Conservation (phyloP, 1,139 yeast species). For the Geotrichum australiense region DNA sequence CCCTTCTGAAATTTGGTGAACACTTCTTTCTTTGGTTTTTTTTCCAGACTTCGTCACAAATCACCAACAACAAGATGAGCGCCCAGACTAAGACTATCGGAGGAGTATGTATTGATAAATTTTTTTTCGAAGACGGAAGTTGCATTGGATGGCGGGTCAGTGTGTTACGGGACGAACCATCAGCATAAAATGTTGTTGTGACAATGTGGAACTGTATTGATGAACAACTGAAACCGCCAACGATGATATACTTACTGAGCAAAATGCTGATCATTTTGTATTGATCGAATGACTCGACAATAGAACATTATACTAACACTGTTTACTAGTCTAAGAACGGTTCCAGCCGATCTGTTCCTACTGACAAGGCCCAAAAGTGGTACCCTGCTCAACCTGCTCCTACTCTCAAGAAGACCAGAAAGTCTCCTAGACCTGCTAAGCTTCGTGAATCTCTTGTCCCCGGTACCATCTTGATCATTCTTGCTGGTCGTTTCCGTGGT, state of each 20-base stretch:
- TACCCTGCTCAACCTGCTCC: conserved; percentile 93
- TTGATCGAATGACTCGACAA: too few species aligned
- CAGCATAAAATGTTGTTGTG: too few species aligned
- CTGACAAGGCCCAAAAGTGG: conserved; percentile 68
- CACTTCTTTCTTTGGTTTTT: conserved; percentile 17
- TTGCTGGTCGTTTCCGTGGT: conserved; percentile 99
- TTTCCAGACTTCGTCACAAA: conserved; percentile 18
- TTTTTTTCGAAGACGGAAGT: neutral
- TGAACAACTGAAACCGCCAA: neutral
- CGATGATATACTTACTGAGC: neutral
- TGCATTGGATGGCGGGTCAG: neutral
- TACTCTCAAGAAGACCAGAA: conserved; percentile 54
- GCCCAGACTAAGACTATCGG: conserved; percentile 35
- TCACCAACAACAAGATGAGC: conserved; percentile 28
- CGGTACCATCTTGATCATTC: conserved; percentile 95
- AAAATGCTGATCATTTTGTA: neutral
- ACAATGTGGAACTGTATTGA: too few species aligned
- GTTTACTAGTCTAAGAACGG: conserved; percentile 16
- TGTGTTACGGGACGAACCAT: too few species aligned
- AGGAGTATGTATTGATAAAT: conserved; percentile 30
- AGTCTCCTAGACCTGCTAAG: conserved; percentile 90
- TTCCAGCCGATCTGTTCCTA: conserved; percentile 19
- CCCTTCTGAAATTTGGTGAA: conserved; percentile 14
- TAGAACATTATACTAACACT: conserved; percentile 5
- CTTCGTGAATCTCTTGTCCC: conserved; percentile 96